Percentiles rank a stretch among this genome's conserved stretches.
phyloP scores from a whole-genome alignment of 441 rosid species.

The Populus trichocarpa region DNA sequence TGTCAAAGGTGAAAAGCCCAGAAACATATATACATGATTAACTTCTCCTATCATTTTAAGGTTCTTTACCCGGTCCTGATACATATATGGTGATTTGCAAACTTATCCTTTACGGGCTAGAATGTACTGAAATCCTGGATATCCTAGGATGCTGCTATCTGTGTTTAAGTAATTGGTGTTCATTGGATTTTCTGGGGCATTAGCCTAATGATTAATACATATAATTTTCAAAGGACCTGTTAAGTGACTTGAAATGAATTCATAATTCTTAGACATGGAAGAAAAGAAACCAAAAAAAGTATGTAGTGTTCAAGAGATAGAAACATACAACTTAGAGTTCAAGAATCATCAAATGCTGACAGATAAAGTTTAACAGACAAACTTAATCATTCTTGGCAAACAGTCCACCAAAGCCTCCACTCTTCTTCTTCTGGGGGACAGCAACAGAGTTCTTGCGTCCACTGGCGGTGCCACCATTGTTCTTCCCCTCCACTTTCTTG shows the following conservation, averaged over 20 bases:
- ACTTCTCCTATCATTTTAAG: no score
- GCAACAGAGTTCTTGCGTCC: slow-evolving; percentile 51
- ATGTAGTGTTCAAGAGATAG: slow-evolving; percentile 17
- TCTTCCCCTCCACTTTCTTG: slow-evolving; percentile 53
- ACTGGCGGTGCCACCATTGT: slow-evolving; percentile 24
- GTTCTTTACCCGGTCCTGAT: no score
- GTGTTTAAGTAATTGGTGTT: not conserved
- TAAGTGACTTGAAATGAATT: slow-evolving; percentile 10
- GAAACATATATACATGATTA: no score
- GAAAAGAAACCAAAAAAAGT: not conserved
- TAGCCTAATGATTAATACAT: no score
- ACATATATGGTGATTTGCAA: no score
- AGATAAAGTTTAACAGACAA: not conserved
- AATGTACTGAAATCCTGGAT: no score
- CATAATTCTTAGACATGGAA: not conserved
- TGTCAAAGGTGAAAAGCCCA: no score
- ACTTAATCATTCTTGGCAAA: slow-evolving; percentile 51
- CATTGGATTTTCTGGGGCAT: no score
- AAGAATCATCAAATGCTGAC: slow-evolving; percentile 17
- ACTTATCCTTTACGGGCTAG: no score
- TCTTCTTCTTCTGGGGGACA: slow-evolving; percentile 58
- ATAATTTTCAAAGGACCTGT: not conserved
- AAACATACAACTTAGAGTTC: slow-evolving; percentile 11
- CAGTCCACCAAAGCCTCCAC: slow-evolving; percentile 47
- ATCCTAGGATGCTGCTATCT: no score